These are phyloP conservation scores for Penicillium malachiteum DNA, from an alignment of 495 filamentous ascomycete genomes.

Conservation along the genomic window DNA sequence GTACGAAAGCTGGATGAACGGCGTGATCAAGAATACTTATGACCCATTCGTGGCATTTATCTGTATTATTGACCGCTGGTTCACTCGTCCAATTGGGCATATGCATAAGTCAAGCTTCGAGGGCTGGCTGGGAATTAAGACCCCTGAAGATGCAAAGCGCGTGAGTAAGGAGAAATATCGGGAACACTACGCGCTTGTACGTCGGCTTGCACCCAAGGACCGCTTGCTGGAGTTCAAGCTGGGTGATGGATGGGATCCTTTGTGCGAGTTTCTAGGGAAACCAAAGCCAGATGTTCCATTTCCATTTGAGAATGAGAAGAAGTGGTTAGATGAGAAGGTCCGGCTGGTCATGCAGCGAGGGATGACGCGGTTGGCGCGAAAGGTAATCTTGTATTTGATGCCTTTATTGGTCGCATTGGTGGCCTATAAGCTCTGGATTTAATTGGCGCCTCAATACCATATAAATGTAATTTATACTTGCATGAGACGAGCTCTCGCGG, in stretches of 20 bases:
- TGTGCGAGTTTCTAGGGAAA: constrained; percentile 35
- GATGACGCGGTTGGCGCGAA: neutral
- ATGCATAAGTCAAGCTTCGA: neutral
- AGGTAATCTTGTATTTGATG: neutral
- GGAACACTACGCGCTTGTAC: constrained; percentile 30
- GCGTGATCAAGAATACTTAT: constrained; percentile 5
- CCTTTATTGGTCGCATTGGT: neutral
- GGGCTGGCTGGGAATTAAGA: neutral
- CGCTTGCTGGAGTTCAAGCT: constrained; percentile 43
- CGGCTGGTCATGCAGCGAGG: neutral
- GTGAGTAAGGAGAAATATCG: constrained; percentile 12
- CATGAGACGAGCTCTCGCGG: too few species aligned
- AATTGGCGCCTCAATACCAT: too few species aligned
- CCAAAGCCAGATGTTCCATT: constrained; percentile 25
- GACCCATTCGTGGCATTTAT: neutral
- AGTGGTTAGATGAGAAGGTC: constrained; percentile 1
- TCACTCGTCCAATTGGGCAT: neutral
- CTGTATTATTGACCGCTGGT: neutral
- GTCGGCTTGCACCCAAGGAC: constrained; percentile 36
- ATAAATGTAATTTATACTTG: too few species aligned
- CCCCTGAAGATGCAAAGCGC: neutral
- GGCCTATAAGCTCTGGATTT: too few species aligned
- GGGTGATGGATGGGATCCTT: constrained; percentile 35
- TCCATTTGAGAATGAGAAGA: constrained; percentile 14
- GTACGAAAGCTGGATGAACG: constrained; percentile 20